Evolutionary conservation across 1,139 yeast species (phyloP).

Genomic region (Casaregolazyma suthepensis): DNA sequence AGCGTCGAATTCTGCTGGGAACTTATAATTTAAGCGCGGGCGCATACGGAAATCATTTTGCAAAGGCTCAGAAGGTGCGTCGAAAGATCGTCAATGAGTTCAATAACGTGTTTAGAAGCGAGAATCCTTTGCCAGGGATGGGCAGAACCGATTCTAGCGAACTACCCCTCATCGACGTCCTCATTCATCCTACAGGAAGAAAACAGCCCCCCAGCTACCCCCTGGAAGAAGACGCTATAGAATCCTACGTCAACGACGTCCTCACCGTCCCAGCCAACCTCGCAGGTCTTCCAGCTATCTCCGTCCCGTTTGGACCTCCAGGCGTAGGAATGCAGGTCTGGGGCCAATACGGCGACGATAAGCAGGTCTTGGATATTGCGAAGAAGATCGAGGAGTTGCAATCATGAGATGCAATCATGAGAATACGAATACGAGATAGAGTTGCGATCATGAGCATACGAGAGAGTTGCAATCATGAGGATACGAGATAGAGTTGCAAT

Average conservation of each 20-base stretch:
- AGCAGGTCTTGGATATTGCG: constrained; percentile 46
- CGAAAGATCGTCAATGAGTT: constrained; percentile 56
- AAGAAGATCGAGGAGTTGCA: constrained; percentile 19
- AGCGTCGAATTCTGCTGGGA: constrained; percentile 76
- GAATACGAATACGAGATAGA: background rate
- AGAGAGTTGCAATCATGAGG: no score
- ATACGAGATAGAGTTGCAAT: background rate
- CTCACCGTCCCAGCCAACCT: constrained; percentile 86
- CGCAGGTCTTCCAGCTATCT: constrained; percentile 84
- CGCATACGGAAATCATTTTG: constrained; percentile 70
- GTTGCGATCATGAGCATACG: background rate
- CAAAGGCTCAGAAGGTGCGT: constrained; percentile 69
- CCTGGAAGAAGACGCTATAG: constrained; percentile 44
- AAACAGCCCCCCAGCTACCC: constrained; percentile 51
- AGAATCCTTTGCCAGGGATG: constrained; percentile 39
- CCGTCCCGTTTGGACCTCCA: constrained; percentile 51
- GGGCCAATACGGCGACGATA: constrained; percentile 85
- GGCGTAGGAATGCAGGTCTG: constrained; percentile 67
- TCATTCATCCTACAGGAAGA: constrained; percentile 69
- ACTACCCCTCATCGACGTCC: constrained; percentile 49
- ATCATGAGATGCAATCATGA: background rate
- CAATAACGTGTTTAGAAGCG: constrained; percentile 51
- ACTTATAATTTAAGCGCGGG: constrained; percentile 75
- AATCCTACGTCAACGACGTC: constrained; percentile 71
- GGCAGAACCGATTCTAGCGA: constrained; percentile 5